These are phyloP conservation scores for Heliamphora pulchella DNA, from an alignment of 179 eudicot genomes.

Conservation along the genomic window DNA sequence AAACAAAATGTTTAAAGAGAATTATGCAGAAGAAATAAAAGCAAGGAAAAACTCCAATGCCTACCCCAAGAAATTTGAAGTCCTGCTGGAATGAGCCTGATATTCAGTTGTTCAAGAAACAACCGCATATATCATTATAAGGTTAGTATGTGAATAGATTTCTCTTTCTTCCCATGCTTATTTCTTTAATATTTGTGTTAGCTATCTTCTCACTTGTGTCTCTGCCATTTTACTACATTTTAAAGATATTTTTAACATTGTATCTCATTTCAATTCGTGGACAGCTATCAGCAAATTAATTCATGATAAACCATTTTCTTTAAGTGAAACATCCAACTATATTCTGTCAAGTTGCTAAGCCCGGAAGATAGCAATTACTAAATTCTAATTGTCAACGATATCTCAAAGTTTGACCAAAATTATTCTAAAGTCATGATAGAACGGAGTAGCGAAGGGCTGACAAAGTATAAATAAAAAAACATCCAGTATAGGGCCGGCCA, in stretches of 20 bases:
- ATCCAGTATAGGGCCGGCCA: too few species aligned
- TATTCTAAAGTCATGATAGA: neutral
- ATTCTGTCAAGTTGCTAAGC: neutral
- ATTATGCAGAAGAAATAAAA: neutral
- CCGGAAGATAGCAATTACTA: neutral
- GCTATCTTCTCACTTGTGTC: neutral
- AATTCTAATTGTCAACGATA: neutral
- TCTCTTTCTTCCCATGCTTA: neutral
- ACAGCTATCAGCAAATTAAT: neutral
- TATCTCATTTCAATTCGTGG: neutral
- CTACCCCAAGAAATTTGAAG: conserved; percentile 1
- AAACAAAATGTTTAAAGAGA: neutral
- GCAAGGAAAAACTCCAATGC: neutral
- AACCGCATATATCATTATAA: neutral
- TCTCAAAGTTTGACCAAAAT: neutral
- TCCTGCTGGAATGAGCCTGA: neutral
- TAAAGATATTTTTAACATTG: neutral
- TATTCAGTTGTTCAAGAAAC: neutral
- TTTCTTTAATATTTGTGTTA: neutral
- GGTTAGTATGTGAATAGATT: neutral
- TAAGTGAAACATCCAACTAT: neutral
- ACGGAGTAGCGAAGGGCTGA: neutral
- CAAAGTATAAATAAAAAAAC: neutral
- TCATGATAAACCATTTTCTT: neutral
- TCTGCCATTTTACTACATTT: neutral